Evolutionary conservation across 225 moss, liverwort and hornwort species (phyloP).

Genomic region (Bryoerythrophyllum caledonicum): DNA sequence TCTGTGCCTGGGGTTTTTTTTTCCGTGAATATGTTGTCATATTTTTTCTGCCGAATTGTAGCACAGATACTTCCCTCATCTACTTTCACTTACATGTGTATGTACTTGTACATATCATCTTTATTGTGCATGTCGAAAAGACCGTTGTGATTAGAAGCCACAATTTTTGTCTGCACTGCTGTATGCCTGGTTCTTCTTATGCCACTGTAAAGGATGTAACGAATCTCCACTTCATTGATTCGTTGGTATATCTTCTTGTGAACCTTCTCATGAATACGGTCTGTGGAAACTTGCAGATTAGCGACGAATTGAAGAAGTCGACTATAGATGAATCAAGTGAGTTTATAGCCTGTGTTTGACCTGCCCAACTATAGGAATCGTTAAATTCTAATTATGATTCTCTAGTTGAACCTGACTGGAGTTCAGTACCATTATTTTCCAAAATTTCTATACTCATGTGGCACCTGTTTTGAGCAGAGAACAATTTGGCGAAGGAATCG

Average conservation of each 20-base stretch:
- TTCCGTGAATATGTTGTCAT: not conserved
- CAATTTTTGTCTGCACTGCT: not conserved
- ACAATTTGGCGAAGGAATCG: slow-evolving; percentile 83
- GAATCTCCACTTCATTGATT: slow-evolving; percentile 3
- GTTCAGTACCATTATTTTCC: not conserved
- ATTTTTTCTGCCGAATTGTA: not conserved
- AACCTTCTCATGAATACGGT: slow-evolving; percentile 4
- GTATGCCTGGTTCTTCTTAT: slow-evolving; percentile 1
- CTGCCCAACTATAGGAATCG: not conserved
- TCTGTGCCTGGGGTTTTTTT: not conserved
- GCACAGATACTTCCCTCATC: not conserved
- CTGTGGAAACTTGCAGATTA: slow-evolving; percentile 62
- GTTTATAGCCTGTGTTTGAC: slow-evolving; percentile 25
- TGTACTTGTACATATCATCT: not conserved
- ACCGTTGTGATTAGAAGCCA: not conserved
- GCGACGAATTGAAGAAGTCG: slow-evolving; percentile 75
- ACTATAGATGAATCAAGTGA: slow-evolving; percentile 91
- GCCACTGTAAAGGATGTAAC: not conserved
- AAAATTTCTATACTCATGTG: slow-evolving; percentile 11
- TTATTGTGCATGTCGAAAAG: not conserved
- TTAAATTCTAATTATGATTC: not conserved
- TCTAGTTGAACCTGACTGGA: not conserved
- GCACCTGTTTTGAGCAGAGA: slow-evolving; percentile 53
- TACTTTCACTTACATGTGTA: not conserved
- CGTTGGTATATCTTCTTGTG: not conserved